Base-by-base conservation (phyloP, 805 yeast species). In the Maudiozyma turicensis region DNA sequence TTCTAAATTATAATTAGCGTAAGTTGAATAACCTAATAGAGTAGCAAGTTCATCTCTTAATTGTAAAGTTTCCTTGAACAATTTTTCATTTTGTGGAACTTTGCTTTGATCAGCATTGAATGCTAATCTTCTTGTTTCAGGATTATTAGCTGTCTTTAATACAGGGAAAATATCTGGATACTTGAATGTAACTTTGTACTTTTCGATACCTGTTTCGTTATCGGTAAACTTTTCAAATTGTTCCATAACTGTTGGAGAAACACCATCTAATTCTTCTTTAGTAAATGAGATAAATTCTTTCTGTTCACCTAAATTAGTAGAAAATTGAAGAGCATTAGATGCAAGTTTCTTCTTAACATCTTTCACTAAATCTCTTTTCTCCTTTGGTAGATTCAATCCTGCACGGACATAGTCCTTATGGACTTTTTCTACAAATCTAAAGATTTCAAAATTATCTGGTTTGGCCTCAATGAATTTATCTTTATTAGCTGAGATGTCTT, bases 151-250 rank as follows among this genome's bases (percentile, higher is more conserved):
- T 63, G 80, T 80, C 62, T 84, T 84, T 64, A 85, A 65, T n/a
- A 84, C 83, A 1, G 95, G 95, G 52, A 82, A 70, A 44, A 83
- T 65, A 60, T 86, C 95, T 1, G 95, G 93, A 58, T 84, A 84
- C 64, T 87, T 86, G 70, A 78, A 85, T 2, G 93, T 83, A 72
- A 87, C 83, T 60, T 82, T 82, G 55, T 64, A 71, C 54, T 64
- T 67, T 52, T 63, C 64, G 14, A 67, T 72, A 26, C 71, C 77
- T 20, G 69, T 74, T 9, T 66, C 67, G 35, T 68, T 67, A 28
- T 71, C 68, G n/a, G 28, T 42, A 35, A 53, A 46, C 49, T 65
- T 67, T 48, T 75, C 83, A 58, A 81, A 82, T 59, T 76, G 84
- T 15, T 72, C 73, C 54, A 84, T 56, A 2, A 78, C 78, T 50